Evolutionary conservation across 805 yeast genomes (phyloP), one percentile per base, ranked within the genome.

Genomic region (Blastobotrys peoriensis): DNA sequence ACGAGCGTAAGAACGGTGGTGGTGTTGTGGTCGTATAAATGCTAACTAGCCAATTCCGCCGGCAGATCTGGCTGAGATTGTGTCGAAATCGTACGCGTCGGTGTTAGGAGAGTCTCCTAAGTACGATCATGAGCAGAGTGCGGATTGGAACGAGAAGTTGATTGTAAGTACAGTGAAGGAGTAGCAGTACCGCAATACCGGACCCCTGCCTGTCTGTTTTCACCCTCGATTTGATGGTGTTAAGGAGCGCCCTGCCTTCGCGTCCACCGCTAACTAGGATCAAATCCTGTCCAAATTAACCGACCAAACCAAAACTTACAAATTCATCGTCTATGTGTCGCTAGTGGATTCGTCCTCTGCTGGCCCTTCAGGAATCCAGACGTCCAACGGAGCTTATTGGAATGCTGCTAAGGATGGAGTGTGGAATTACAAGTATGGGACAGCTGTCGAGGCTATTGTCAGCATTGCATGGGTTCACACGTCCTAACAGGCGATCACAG

Each of bases 321-420:
- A 55, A 47, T 55, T 40, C 38, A 34, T 55, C 22, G 51, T 54
- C 15, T 44, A 50, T 27, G 43, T 45, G 19, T 49, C 57, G 10
- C 23, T 52, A 18, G 45, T 53, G 10, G 49, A 53, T 27, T 46
- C 38, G 35, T 34, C 39, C 2, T 40, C 47, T 9, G 40, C 44
- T 16, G 52, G 56, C 10, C 52, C 59, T 6, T 49, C 37, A 4
- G 57, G 57, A n/a, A 52, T 53, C 23, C 40, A 52, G 22, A 45
- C 52, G 10, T 35, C 46, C 28, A 36, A 41, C 37, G 59, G 59
- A 3, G 48, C 52, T 9, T 49, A 37, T 34, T 51, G 55, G 55
- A 51, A 55, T 42, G n/a, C 49, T 19, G 58, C 52, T 6, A 52
- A 53, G 35, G 59, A 55, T 28, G 59, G 59, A 2, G 40, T 53